These are phyloP conservation scores for Peronospora destructor DNA, from an alignment of 352 stramenopile genomes.

Conservation along the genomic window DNA sequence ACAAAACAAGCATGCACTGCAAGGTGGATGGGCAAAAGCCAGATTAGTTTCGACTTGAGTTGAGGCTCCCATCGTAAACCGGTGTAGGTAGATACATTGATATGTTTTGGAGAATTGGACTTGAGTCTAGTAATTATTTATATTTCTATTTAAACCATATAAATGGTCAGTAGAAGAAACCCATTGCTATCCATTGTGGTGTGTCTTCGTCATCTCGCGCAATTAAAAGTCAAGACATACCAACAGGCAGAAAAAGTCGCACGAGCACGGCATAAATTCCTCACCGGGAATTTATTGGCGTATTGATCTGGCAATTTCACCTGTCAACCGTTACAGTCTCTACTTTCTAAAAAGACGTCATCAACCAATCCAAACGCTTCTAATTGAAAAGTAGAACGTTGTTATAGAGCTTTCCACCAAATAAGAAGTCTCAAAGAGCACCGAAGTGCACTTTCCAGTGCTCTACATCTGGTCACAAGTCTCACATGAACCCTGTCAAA, in stretches of 20 bases:
- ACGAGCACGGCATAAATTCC: too few species aligned
- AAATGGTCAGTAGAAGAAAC: neutral
- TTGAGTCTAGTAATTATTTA: neutral
- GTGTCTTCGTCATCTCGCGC: neutral
- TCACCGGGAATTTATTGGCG: too few species aligned
- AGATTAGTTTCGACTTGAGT: conserved; percentile 13
- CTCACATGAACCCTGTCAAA: conserved; percentile 5
- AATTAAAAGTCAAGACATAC: conserved; percentile 1
- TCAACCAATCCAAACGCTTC: conserved; percentile 11
- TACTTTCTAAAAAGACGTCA: conserved; percentile 9
- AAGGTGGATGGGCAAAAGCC: conserved; percentile 1
- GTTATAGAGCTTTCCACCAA: conserved; percentile 19
- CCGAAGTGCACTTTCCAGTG: conserved; percentile 13
- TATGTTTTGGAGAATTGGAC: neutral
- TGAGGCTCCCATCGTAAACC: too few species aligned
- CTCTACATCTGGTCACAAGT: conserved; percentile 13
- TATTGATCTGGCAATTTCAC: conserved; percentile 7
- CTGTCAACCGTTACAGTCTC: conserved; percentile 9
- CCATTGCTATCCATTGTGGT: neutral
- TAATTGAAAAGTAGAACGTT: conserved; percentile 18
- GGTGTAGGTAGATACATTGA: too few species aligned
- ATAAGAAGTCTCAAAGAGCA: conserved; percentile 15
- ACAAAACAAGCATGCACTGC: neutral
- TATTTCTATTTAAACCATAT: too few species aligned
- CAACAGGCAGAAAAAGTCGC: too few species aligned